phyloP scores from a whole-genome alignment of 1,284 basidiomycete species.

The Tilletia walkeri region DNA sequence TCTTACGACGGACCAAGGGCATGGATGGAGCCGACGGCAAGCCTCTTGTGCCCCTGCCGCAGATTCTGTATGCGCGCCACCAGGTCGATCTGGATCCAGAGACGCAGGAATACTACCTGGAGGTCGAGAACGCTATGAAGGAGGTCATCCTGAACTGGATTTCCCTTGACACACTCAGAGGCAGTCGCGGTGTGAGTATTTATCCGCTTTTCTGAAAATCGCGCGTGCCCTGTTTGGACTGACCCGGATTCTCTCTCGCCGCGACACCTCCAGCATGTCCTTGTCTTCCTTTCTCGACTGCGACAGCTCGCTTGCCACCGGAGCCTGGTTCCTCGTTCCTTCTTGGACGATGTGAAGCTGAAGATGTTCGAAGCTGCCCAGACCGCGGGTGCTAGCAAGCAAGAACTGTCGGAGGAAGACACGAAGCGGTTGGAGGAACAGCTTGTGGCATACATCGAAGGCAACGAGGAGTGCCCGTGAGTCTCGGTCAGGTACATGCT shows the following conservation, averaged over 20 bases:
- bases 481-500: background rate
- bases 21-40: constrained; percentile 55
- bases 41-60: constrained; percentile 19
- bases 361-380: constrained; percentile 58
- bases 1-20: constrained; percentile 82
- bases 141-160: constrained; percentile 67
- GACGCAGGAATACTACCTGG: constrained; percentile 72
- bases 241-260: no score
- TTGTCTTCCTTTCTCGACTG: constrained; percentile 80
- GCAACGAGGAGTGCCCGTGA: constrained; percentile 71
- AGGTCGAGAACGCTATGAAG: constrained; percentile 67
- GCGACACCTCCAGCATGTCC: constrained; percentile 55
- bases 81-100: constrained; percentile 67
- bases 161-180: constrained; percentile 42
- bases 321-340: constrained; percentile 71
- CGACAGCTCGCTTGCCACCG: constrained; percentile 81
- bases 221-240: no score
- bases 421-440: constrained; percentile 63
- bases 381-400: background rate
- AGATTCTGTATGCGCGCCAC: constrained; percentile 59
- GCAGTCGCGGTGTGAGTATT: constrained; percentile 31
- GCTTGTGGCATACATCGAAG: constrained; percentile 71
- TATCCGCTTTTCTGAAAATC: background rate
- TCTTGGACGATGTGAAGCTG: constrained; percentile 69
- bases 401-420: constrained; percentile 24